Evolutionary conservation across 2,329 filamentous ascomycete species (phyloP), one percentile per base, ranked within the genome.

Genomic region (Xylaria sp.): DNA sequence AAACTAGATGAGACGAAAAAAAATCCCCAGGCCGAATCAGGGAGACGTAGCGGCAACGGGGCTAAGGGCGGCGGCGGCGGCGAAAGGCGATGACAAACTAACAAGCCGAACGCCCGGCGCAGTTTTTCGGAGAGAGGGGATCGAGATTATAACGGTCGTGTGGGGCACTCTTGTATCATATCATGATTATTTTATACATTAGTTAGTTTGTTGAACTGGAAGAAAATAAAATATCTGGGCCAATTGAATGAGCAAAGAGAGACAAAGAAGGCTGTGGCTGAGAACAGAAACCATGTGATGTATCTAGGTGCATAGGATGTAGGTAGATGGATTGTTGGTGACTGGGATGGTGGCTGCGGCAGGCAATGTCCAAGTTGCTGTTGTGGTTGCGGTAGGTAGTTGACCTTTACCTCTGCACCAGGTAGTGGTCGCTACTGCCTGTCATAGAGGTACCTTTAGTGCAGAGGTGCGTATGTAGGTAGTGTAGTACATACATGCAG

Each of bases 71-170:
- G 63, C 63, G 46, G 34, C 34, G 31, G 23, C 13, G 23, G 23
- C 23, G 34, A 52, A 65, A 55, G 54, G 62, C 54, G 56, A 56
- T 46, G 23, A 48, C 31, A 55, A n/a, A 37, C 31, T 51, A 37
- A 52, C 13, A 7, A 50, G 20, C 46, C 57, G 25, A 20, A n/a
- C 34, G 28, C 44, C 28, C 28, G 57, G 41, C 18, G 18, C 37
- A 28, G 3, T 18, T 15, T 23, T 13, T 62, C 59, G 46, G 46
- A 41, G 34, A 34, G 46, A 28, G 58, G 58, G 51, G 31, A 46
- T 59, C 39, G 39, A 37, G 50, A 15, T 52, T 20, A 23, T n/a
- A 23, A 39, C 18, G n/a, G 12, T 28, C n/a, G 59, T 41, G 59
- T 62, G 28, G 48, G 28, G 31, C 31, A 28, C 20, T 52, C 34